These are phyloP conservation scores for Didymosphaeria variabile DNA, from an alignment of 2,329 filamentous ascomycete species.

Conservation along the genomic window DNA sequence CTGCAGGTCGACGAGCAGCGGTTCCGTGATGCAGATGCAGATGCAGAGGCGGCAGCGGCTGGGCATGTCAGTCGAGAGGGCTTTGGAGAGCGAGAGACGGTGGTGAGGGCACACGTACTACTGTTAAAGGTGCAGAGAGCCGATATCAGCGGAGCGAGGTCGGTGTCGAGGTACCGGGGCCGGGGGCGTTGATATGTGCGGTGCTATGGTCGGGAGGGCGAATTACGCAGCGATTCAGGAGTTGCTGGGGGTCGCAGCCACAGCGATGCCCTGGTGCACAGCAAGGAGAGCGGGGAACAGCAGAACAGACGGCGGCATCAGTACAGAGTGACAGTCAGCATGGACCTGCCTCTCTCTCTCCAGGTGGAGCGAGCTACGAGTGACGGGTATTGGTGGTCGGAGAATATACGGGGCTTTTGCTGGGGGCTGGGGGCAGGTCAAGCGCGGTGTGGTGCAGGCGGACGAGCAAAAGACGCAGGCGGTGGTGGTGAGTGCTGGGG, in stretches of 20 bases:
- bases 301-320: conserved; percentile 39
- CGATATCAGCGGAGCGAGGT: conserved; percentile 17
- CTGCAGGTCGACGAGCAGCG: not conserved
- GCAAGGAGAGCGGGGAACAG: conserved; percentile 34
- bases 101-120: conserved; percentile 15
- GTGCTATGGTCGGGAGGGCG: conserved; percentile 36
- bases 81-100: conserved; percentile 4
- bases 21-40: not conserved
- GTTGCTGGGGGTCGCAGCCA: conserved; percentile 26
- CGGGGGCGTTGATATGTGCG: conserved; percentile 25
- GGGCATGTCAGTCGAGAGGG: not conserved
- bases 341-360: conserved; percentile 32
- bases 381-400: conserved; percentile 27
- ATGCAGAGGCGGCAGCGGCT: not conserved
- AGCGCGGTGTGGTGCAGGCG: conserved; percentile 4
- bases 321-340: conserved; percentile 31
- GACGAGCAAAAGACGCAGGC: conserved; percentile 8
- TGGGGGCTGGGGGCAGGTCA: conserved; percentile 14
- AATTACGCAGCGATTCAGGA: conserved; percentile 36
- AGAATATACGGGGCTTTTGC: conserved; percentile 33
- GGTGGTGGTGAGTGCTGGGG: conserved; percentile 25
- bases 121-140: conserved; percentile 12
- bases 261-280: conserved; percentile 34
- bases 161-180: conserved; percentile 20
- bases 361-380: conserved; percentile 24